Conservation (phyloP, 2,329 filamentous ascomycete species). For the Xylariaceae sp. region DNA sequence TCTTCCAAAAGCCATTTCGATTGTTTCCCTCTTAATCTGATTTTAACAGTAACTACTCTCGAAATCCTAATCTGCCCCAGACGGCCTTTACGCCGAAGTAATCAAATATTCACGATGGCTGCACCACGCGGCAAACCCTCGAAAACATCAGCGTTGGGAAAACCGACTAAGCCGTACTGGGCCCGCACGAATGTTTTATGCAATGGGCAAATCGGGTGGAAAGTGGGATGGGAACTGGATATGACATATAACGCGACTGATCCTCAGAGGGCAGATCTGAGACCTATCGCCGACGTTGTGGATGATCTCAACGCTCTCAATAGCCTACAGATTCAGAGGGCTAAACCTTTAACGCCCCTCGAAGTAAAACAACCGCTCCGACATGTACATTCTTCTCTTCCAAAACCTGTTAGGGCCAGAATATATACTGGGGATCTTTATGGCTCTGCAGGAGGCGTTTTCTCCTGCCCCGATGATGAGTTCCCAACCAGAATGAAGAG, state of each 20-base stretch:
- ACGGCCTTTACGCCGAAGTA: neutral
- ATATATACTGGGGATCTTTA: constrained; percentile 25
- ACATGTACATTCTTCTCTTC: constrained; percentile 22
- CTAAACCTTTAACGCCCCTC: neutral
- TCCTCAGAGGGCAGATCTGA: constrained; percentile 4
- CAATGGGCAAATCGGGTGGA: constrained; percentile 28
- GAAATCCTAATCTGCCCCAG: neutral
- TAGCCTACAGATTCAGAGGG: constrained; percentile 18
- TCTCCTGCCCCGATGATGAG: constrained; percentile 5
- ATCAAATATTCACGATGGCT: constrained; percentile 19
- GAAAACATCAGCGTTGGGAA: constrained; percentile 6
- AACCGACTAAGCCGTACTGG: constrained; percentile 3
- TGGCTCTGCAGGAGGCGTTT: constrained; percentile 15
- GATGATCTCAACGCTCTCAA: constrained; percentile 28
- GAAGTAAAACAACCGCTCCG: constrained; percentile 26
- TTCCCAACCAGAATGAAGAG: neutral
- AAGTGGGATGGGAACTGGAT: constrained; percentile 13
- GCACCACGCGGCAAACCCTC: neutral
- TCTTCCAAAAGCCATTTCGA: neutral
- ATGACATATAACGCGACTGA: constrained; percentile 1
- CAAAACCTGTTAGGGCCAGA: neutral
- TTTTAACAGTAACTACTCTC: neutral
- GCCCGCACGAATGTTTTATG: constrained; percentile 29
- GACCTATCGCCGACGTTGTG: neutral
- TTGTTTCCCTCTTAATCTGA: neutral